These are phyloP conservation scores for Aphanocladium album DNA, from an alignment of 2,329 filamentous ascomycete genomes.

Conservation along the genomic window DNA sequence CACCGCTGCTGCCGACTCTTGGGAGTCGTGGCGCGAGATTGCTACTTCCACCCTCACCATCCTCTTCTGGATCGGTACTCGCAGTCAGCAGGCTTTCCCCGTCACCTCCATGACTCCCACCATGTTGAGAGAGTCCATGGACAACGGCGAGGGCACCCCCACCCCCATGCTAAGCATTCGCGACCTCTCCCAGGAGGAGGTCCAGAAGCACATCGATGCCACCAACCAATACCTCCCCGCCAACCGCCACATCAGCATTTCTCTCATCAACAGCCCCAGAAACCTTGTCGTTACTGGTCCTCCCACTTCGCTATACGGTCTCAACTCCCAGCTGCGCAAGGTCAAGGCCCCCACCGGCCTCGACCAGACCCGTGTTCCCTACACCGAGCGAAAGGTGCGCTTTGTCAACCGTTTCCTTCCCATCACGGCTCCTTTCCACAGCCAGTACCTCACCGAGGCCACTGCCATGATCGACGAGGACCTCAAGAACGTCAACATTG, in stretches of 20 bases:
- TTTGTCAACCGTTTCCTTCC: constrained; percentile 97
- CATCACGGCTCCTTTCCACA: constrained; percentile 98
- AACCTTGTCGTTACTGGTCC: constrained; percentile 97
- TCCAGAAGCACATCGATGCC: constrained; percentile 93
- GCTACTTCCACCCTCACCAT: constrained; percentile 79
- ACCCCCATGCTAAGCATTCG: constrained; percentile 98
- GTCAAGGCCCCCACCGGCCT: constrained; percentile 96
- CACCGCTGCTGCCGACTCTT: constrained; percentile 83
- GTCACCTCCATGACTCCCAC: constrained; percentile 88
- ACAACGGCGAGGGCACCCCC: constrained; percentile 89
- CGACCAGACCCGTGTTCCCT: constrained; percentile 90
- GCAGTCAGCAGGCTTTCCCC: constrained; percentile 96
- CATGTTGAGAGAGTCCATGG: constrained; percentile 86
- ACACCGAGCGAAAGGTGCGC: constrained; percentile 91
- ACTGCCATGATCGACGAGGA: constrained; percentile 81
- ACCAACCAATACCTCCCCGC: constrained; percentile 94
- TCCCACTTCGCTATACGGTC: constrained; percentile 90
- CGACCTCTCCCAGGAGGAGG: constrained; percentile 78
- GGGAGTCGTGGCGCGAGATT: constrained; percentile 84
- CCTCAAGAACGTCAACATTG: constrained; percentile 74
- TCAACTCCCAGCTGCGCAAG: constrained; percentile 91
- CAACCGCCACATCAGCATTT: constrained; percentile 91
- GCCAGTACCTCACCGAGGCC: constrained; percentile 81
- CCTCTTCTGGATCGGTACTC: constrained; percentile 96
- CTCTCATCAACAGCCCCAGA: constrained; percentile 90